These are phyloP conservation scores for Diaporthe batatas DNA, from an alignment of 2,329 filamentous ascomycete genomes.

Conservation along the genomic window DNA sequence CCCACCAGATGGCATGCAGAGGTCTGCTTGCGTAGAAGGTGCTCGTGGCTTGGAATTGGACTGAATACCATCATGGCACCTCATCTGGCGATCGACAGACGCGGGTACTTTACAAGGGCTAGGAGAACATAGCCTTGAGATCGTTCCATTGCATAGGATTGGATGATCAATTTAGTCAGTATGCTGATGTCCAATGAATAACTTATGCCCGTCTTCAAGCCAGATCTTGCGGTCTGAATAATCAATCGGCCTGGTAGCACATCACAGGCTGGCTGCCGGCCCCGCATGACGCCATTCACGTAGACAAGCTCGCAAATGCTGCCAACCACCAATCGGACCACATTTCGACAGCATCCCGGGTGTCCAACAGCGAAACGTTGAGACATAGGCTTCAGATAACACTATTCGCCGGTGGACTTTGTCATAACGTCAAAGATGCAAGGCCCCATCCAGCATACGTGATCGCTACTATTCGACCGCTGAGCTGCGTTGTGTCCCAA, in stretches of 20 bases:
- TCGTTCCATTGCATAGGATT: background rate
- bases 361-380: constrained; percentile 1
- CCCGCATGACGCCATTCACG: constrained; percentile 18
- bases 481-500: background rate
- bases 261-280: constrained; percentile 8
- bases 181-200: background rate
- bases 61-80: too few species aligned
- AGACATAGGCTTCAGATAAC: constrained; percentile 5
- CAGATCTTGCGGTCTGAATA: constrained; percentile 26
- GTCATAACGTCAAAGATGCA: constrained; percentile 16
- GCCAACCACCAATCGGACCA: constrained; percentile 20
- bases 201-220: background rate
- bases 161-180: background rate
- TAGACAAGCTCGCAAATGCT: constrained; percentile 17
- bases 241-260: background rate
- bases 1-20: background rate
- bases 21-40: background rate
- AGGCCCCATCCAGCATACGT: constrained; percentile 24
- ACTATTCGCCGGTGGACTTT: constrained; percentile 25
- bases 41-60: too few species aligned
- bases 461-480: background rate
- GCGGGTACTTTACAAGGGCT: background rate
- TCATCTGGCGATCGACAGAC: background rate
- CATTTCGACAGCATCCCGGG: background rate
- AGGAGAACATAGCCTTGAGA: background rate